phyloP scores from a whole-genome alignment of 2,329 filamentous ascomycete genomes.

The Metarhizium album region DNA sequence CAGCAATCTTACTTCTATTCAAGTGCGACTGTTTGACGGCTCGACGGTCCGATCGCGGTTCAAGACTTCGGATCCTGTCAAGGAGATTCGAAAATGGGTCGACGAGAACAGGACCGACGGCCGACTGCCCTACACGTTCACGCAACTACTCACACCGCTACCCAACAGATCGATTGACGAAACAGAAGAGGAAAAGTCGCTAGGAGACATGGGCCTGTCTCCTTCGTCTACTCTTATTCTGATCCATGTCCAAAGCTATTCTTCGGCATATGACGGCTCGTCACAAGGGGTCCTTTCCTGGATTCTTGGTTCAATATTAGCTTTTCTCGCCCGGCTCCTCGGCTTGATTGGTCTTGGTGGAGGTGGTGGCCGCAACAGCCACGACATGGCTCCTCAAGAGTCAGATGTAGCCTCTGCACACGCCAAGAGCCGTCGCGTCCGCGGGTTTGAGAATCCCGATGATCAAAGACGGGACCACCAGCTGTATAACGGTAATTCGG shows the following conservation, averaged over 20 bases:
- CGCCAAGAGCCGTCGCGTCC: conserved; percentile 15
- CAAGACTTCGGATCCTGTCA: conserved; percentile 50
- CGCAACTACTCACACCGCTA: conserved; percentile 67
- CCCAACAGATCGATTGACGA: conserved; percentile 66
- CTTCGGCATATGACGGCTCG: conserved; percentile 28
- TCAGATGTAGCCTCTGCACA: conserved; percentile 9
- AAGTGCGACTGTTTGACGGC: conserved; percentile 77
- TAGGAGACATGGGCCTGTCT: conserved; percentile 60
- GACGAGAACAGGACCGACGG: conserved; percentile 49
- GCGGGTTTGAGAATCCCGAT: conserved; percentile 33
- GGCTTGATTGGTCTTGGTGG: conserved; percentile 20
- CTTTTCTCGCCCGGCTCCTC: conserved; percentile 26
- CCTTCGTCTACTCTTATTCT: conserved; percentile 79
- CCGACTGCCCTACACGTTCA: conserved; percentile 65
- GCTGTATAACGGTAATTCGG: conserved; percentile 87
- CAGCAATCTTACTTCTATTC: conserved; percentile 42
- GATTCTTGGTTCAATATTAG: conserved; percentile 20
- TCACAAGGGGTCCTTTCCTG: conserved; percentile 18
- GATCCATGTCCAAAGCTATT: conserved; percentile 49
- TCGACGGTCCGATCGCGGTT: conserved; percentile 67
- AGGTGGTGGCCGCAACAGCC: background rate
- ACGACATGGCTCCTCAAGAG: background rate
- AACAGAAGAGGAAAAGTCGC: conserved; percentile 58
- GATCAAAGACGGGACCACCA: conserved; percentile 51
- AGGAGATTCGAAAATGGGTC: conserved; percentile 67